phyloP scores from a whole-genome alignment of 805 yeast genomes.

The Myxozyma nipponensis region DNA sequence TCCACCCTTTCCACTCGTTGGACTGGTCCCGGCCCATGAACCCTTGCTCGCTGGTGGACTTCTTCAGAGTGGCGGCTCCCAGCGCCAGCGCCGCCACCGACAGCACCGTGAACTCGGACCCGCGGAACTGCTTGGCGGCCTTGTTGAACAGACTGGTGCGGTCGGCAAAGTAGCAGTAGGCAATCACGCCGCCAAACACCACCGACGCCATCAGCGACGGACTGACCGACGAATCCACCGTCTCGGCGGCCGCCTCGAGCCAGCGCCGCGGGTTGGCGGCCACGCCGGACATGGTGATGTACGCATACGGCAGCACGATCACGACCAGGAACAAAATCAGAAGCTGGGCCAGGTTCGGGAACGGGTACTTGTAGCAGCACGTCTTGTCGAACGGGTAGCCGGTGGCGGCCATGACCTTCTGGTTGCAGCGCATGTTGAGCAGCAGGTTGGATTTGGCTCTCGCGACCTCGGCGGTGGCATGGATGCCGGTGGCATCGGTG shows the following conservation, averaged over 20 bases:
- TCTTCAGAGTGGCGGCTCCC: constrained; percentile 12
- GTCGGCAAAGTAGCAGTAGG: constrained; percentile 29
- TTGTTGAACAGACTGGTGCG: constrained; percentile 29
- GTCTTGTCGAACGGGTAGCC: constrained; percentile 29
- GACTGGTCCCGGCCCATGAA: constrained; percentile 32
- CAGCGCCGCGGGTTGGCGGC: constrained; percentile 9
- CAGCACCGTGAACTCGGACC: constrained; percentile 20
- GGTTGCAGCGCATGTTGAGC: constrained; percentile 30
- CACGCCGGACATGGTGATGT: constrained; percentile 11
- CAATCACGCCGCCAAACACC: constrained; percentile 16
- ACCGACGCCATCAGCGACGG: constrained; percentile 21
- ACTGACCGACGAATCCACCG: constrained; percentile 4
- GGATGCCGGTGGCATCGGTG: constrained; percentile 25
- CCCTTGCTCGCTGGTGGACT: constrained; percentile 24
- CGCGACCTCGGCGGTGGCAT: constrained; percentile 22
- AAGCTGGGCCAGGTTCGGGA: constrained; percentile 15
- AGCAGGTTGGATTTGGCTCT: constrained; percentile 24
- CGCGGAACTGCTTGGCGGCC: constrained; percentile 25
- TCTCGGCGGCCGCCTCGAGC: constrained; percentile 3
- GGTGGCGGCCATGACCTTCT: constrained; percentile 11
- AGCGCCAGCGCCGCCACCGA: constrained; percentile 6
- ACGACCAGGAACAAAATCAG: constrained; percentile 8
- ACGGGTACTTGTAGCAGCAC: constrained; percentile 28
- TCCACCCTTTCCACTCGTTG: constrained; percentile 33
- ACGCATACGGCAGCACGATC: constrained; percentile 13